Evolutionary conservation across 1,284 basidiomycete genomes (phyloP), one percentile per base, ranked within the genome.

Genomic region (Boletus smithii): DNA sequence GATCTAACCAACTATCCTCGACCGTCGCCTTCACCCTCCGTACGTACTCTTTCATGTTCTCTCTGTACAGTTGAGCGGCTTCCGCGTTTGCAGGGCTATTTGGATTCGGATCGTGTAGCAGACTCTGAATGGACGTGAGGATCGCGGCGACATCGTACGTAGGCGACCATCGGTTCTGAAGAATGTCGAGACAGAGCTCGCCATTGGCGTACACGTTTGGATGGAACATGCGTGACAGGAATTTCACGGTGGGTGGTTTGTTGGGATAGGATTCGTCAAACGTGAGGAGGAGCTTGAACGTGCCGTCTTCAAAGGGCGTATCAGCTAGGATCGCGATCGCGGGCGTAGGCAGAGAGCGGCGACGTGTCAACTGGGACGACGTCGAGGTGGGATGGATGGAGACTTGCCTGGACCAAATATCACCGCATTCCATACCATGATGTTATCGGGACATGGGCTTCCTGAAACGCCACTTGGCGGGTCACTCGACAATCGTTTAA

Each of bases 341-440:
- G 24, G 24, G 24, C 24, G 24, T 24, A 3, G 23, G 23, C 8
- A 24, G 23, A 24, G 23, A 24, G 23, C 23, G 23, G 5, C 5
- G 23, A 24, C n/a, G n/a, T n/a, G n/a, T n/a, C n/a, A n/a, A n/a
- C n/a, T n/a, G n/a, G n/a, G n/a, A n/a, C n/a, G 8, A 11, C 26
- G 26, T 27, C 26, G 26, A 27, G 26, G 30, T 7, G 14, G 14
- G 30, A n/a, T 2, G 10, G 8, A 26, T 5, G 9, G 16, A 20
- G 37, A 48, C 52, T 46, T 42, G 92, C 94, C 88, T 69, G 95
- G 95, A 1, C 95, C 95, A 65, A 99, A 98, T 58, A 99, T 99
- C 56, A 99, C 95, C 2, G 95, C 95, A 64, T 99, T 98, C 95
- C 95, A 99, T 10, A 98, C 77, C 91, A 98, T 95, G 68, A 99